Evolutionary conservation across 225 moss, liverwort and hornwort genomes (phyloP).

Genomic region (Physcomitrium patens): DNA sequence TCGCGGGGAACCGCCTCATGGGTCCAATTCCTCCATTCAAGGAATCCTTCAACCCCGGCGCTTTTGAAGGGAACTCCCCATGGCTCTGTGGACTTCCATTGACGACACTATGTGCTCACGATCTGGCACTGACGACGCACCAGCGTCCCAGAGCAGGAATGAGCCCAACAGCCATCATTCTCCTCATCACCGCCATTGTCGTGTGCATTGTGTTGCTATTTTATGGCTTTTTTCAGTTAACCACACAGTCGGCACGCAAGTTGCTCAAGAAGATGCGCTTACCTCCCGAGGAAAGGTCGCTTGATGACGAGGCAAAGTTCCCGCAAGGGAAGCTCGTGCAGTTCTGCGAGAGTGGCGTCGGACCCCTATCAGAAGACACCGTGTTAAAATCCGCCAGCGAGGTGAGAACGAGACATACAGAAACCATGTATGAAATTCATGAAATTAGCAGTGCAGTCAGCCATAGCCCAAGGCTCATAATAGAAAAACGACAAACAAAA

Average conservation of each 20-base stretch:
- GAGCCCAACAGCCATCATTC: constrained; percentile 32
- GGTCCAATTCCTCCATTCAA: constrained; percentile 50
- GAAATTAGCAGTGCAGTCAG: not conserved
- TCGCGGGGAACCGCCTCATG: constrained; percentile 50
- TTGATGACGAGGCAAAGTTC: constrained; percentile 27
- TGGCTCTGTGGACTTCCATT: constrained; percentile 49
- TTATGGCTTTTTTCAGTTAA: constrained; percentile 31
- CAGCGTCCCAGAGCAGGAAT: constrained; percentile 13
- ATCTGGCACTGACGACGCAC: not conserved
- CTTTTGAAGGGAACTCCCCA: constrained; percentile 44
- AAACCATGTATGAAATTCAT: not conserved
- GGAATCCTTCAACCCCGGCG: constrained; percentile 16
- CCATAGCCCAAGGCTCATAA: not conserved
- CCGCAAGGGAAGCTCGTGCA: constrained; percentile 42
- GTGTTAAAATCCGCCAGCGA: constrained; percentile 46
- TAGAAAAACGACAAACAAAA: not conserved
- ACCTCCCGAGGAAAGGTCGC: not conserved
- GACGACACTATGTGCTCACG: constrained; percentile 22
- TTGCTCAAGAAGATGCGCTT: constrained; percentile 36
- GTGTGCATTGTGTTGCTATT: constrained; percentile 31
- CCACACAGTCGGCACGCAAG: constrained; percentile 25
- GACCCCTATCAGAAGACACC: constrained; percentile 32
- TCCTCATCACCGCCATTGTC: constrained; percentile 31
- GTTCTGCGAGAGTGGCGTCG: constrained; percentile 37
- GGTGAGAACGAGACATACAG: constrained; percentile 26